Conservation (phyloP, 73 alveolate species). For the Tetrahymena malaccensis region DNA sequence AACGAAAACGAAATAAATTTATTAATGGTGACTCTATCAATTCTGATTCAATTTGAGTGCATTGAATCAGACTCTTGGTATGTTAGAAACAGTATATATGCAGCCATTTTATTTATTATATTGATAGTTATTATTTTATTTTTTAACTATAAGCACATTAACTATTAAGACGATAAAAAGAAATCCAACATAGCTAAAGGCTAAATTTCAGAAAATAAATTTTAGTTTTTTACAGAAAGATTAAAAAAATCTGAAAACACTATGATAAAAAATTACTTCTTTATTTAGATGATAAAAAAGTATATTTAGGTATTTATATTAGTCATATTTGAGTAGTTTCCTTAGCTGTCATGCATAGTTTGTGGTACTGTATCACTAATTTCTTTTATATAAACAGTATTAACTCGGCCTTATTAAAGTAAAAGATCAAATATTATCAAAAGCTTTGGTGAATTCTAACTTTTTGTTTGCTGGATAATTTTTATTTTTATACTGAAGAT, state of each 20-base stretch:
- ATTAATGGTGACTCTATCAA: neutral
- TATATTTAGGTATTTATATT: no score
- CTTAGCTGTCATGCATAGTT: neutral
- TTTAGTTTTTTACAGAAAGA: neutral
- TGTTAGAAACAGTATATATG: neutral
- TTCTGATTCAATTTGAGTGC: neutral
- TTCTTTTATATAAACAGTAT: neutral
- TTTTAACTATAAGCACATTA: no score
- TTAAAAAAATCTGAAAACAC: neutral
- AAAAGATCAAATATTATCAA: neutral
- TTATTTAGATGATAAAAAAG: neutral
- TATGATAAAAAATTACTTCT: neutral
- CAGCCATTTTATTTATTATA: neutral
- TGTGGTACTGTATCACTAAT: neutral
- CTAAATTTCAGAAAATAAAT: no score
- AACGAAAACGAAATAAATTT: neutral
- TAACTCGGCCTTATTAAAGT: neutral
- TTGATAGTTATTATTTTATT: no score
- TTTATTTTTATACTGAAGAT: neutral
- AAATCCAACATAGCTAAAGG: no score
- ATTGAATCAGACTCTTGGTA: neutral
- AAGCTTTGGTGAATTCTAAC: neutral
- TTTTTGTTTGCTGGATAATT: neutral
- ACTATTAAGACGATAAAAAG: neutral
- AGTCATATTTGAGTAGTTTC: neutral